Percentiles rank a stretch among this genome's conserved stretches.
Evolutionary conservation across 495 filamentous ascomycete species (phyloP).

Genomic region (Cercophora sp.): DNA sequence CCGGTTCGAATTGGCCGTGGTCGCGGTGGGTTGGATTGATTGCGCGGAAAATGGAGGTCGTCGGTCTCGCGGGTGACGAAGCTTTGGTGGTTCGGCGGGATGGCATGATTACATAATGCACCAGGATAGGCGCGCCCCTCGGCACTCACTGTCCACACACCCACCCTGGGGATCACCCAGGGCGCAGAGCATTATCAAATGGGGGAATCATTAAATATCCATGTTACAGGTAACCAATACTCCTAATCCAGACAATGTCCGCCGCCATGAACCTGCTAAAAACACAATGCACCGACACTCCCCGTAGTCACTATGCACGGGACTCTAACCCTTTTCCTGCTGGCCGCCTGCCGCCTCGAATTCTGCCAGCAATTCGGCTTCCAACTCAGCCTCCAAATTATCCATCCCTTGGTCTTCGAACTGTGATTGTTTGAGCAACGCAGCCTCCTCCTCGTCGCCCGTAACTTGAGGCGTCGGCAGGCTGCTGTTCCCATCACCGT

Average conservation of each 20-base stretch:
- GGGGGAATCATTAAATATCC: too few relatives aligned
- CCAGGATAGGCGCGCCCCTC: background rate
- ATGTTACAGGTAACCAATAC: too few relatives aligned
- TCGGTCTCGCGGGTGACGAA: conserved; percentile 4
- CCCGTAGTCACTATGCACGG: background rate
- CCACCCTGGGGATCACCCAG: too few relatives aligned
- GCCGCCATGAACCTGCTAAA: too few relatives aligned
- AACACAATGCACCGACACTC: too few relatives aligned
- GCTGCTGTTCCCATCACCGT: conserved; percentile 26
- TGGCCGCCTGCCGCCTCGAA: conserved; percentile 35
- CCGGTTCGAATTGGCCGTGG: background rate
- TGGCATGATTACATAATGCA: background rate
- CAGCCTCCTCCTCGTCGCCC: conserved; percentile 46
- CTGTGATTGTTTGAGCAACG: conserved; percentile 5
- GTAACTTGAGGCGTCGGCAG: conserved; percentile 49
- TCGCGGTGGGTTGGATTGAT: background rate
- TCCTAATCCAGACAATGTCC: too few relatives aligned
- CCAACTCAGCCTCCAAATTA: conserved; percentile 56
- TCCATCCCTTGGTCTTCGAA: conserved; percentile 34
- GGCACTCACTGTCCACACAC: background rate
- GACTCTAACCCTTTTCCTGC: conserved; percentile 14
- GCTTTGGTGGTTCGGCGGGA: conserved; percentile 1
- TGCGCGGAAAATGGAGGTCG: background rate
- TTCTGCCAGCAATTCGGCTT: conserved; percentile 64
- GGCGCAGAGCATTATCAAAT: too few relatives aligned